phyloP scores from a whole-genome alignment of 2,329 filamentous ascomycete genomes.

The Trichophaea hybrida region DNA sequence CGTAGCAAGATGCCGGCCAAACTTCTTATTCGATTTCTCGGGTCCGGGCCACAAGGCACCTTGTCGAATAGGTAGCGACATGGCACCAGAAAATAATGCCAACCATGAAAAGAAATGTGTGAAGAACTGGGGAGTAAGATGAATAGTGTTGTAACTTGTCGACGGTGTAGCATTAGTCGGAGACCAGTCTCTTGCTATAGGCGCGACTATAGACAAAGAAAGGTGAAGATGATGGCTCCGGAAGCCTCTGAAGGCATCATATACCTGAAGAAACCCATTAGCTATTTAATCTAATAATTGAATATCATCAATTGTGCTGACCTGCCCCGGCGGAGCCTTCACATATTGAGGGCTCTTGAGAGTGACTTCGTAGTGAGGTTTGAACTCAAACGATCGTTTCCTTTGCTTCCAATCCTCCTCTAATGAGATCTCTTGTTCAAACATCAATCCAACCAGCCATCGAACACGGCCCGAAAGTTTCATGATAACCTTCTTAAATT shows the following conservation, averaged over 20 bases:
- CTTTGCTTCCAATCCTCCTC: constrained; percentile 32
- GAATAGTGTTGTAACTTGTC: constrained; percentile 88
- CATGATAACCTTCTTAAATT: constrained; percentile 98
- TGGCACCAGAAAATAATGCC: constrained; percentile 86
- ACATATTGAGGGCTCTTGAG: constrained; percentile 67
- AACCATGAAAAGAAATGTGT: constrained; percentile 98
- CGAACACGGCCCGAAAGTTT: constrained; percentile 93
- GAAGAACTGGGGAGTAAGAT: constrained; percentile 89
- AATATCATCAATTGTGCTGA: constrained; percentile 25
- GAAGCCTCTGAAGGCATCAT: constrained; percentile 95
- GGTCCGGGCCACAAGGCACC: constrained; percentile 79
- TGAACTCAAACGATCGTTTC: constrained; percentile 71
- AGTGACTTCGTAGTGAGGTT: constrained; percentile 80
- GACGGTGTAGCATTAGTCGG: constrained; percentile 60
- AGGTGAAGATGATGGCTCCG: constrained; percentile 93
- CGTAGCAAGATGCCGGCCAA: constrained; percentile 89
- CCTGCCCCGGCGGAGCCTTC: constrained; percentile 40
- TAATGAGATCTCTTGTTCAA: constrained; percentile 65
- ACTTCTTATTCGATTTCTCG: constrained; percentile 97
- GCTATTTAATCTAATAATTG: not conserved
- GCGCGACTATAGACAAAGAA: constrained; percentile 79
- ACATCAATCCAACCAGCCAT: constrained; percentile 81
- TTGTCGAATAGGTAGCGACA: constrained; percentile 89
- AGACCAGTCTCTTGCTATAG: constrained; percentile 74
- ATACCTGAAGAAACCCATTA: constrained; percentile 35